A percentile compares a stretch with the other conserved stretches of the same genome.
Evolutionary conservation across 2,329 filamentous ascomycete species (phyloP).

Genomic region (Pseudocercospora macadamiae): DNA sequence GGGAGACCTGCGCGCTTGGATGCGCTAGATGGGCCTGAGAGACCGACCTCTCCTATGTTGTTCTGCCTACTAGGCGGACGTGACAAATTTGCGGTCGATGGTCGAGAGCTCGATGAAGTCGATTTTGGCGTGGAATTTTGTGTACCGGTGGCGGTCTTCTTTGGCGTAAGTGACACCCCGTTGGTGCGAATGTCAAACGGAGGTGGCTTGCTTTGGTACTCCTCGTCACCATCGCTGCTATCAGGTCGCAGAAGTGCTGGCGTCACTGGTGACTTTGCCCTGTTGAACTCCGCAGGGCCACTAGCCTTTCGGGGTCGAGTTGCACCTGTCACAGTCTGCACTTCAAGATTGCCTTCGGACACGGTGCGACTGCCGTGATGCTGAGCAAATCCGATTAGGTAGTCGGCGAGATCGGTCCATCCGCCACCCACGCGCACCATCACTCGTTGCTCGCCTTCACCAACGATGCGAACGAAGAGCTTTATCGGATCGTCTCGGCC

Average conservation of each 20-base stretch:
- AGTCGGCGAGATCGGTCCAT: constrained; percentile 97
- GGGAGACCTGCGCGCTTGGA: constrained; percentile 39
- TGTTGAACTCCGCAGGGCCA: constrained; percentile 28
- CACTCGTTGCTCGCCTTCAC: constrained; percentile 81
- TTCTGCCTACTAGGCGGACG: constrained; percentile 29
- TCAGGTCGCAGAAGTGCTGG: constrained; percentile 16
- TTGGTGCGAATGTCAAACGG: constrained; percentile 12
- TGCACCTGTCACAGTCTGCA: constrained; percentile 49
- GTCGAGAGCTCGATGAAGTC: constrained; percentile 28
- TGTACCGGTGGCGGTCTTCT: constrained; percentile 6
- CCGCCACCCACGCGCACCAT: constrained; percentile 98
- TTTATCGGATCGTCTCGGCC: constrained; percentile 89
- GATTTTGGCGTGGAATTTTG: constrained; percentile 23
- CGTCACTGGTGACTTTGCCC: constrained; percentile 18
- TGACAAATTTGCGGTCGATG: constrained; percentile 29
- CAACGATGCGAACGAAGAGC: constrained; percentile 89
- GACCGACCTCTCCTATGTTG: constrained; percentile 20
- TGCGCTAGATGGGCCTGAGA: constrained; percentile 26
- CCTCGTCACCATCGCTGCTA: constrained; percentile 24
- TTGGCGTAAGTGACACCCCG: constrained; percentile 4
- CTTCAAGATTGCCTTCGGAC: constrained; percentile 58
- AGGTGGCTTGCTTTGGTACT: constrained; percentile 9
- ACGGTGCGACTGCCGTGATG: constrained; percentile 80
- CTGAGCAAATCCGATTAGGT: constrained; percentile 86
- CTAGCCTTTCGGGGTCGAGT: constrained; percentile 32